Evolutionary conservation across 768 basidiomycete species (phyloP).

Genomic region (Pleurotus eryngii): DNA sequence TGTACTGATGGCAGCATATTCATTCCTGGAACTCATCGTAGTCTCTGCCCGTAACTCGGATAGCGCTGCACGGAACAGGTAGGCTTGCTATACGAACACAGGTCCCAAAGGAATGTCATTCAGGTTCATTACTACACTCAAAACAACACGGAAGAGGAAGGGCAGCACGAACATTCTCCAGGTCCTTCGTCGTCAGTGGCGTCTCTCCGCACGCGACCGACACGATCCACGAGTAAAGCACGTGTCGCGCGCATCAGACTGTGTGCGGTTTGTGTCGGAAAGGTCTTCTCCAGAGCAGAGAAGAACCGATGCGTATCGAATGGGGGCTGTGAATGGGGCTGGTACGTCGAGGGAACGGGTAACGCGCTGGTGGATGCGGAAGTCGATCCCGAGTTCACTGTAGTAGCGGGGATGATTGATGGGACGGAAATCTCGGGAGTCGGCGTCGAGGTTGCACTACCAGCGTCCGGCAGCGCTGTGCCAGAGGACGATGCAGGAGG

Average conservation of each 20-base stretch:
- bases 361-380: conserved; percentile 1
- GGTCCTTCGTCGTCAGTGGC: conserved; percentile 72
- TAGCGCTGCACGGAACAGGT: conserved; percentile 90
- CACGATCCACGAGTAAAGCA: conserved; percentile 73
- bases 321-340: conserved; percentile 55
- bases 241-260: conserved; percentile 83
- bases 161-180: conserved; percentile 66
- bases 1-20: conserved; percentile 77
- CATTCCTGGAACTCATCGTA: conserved; percentile 77
- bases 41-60: conserved; percentile 88
- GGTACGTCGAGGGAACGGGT: not conserved
- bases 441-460: not conserved
- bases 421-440: not conserved
- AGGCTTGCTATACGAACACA: conserved; percentile 72
- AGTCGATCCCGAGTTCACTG: not conserved
- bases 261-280: conserved; percentile 69
- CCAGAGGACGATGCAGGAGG: not conserved
- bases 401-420: not conserved
- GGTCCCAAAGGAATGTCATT: not conserved
- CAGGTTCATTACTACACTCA: not conserved
- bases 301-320: conserved; percentile 85
- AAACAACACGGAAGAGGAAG: not conserved
- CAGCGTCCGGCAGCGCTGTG: not conserved
- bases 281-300: conserved; percentile 63
- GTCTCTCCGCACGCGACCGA: conserved; percentile 67